Conservation (phyloP, 2,329 filamentous ascomycete species). For the Arthrobotrys sinensis region DNA sequence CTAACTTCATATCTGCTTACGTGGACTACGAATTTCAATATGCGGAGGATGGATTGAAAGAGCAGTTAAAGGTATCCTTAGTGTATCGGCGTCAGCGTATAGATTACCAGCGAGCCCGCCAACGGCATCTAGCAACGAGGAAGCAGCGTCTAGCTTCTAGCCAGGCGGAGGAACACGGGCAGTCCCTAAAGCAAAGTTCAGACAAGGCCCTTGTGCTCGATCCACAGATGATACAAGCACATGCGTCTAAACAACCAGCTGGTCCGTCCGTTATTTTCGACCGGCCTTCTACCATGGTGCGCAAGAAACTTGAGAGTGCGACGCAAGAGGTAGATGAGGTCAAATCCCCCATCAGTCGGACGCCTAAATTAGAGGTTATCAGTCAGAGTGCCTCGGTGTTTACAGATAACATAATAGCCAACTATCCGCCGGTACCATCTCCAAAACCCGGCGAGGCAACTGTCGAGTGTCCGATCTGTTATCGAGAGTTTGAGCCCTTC, state of each 20-base stretch:
- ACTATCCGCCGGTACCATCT: neutral
- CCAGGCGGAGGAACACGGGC: neutral
- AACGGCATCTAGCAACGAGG: neutral
- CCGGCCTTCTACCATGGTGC: too few relatives aligned
- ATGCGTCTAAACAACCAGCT: too few relatives aligned
- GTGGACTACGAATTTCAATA: too few relatives aligned
- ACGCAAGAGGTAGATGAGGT: too few relatives aligned
- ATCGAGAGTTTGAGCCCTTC: neutral
- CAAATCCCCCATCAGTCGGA: too few relatives aligned
- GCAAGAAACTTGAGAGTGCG: neutral
- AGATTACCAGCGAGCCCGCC: neutral
- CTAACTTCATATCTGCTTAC: too few relatives aligned
- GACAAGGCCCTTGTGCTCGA: too few relatives aligned
- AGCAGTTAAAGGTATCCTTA: neutral
- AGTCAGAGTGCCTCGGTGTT: neutral
- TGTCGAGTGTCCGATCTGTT: neutral
- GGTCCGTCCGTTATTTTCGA: too few relatives aligned
- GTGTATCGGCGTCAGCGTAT: constrained; percentile 5
- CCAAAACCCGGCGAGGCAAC: neutral
- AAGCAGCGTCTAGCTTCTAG: neutral
- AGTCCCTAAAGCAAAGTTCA: too few relatives aligned
- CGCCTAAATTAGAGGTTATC: too few relatives aligned
- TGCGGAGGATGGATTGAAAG: neutral
- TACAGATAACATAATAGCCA: neutral
- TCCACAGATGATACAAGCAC: too few relatives aligned